Conservation (phyloP, 345 rosid genomes). For the Hypericum perforatum region DNA sequence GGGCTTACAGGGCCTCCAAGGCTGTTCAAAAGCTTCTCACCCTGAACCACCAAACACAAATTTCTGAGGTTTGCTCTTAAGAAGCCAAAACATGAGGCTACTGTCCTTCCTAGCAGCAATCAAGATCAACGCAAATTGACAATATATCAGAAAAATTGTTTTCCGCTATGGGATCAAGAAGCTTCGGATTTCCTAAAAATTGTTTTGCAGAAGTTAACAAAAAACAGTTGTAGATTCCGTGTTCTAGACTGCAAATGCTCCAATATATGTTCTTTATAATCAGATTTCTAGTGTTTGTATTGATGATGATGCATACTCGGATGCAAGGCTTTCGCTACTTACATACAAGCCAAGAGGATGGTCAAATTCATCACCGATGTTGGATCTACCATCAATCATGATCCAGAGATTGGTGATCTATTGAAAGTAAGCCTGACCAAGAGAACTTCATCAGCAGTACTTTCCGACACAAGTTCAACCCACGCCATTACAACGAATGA, state of each 20-base stretch:
- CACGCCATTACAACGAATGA: too few species aligned
- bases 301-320: conserved; percentile 45
- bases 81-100: too few species aligned
- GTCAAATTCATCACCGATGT: conserved; percentile 68
- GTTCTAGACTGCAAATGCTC: background rate
- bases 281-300: background rate
- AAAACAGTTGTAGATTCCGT: conserved; percentile 17
- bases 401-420: conserved; percentile 63
- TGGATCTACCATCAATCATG: conserved; percentile 55
- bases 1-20: conserved; percentile 30
- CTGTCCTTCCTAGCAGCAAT: too few species aligned
- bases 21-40: conserved; percentile 24
- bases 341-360: conserved; percentile 76
- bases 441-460: background rate
- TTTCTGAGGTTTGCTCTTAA: background rate
- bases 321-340: conserved; percentile 75
- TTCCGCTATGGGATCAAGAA: too few species aligned
- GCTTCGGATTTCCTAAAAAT: too few species aligned
- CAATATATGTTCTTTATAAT: background rate
- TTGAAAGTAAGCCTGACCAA: conserved; percentile 40
- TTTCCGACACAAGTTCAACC: too few species aligned
- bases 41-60: conserved; percentile 3
- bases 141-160: too few species aligned
- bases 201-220: conserved; percentile 43
- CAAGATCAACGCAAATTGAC: too few species aligned